These are phyloP conservation scores for Pyrus pyrifolia DNA, from an alignment of 306 rosid species.

Conservation along the genomic window DNA sequence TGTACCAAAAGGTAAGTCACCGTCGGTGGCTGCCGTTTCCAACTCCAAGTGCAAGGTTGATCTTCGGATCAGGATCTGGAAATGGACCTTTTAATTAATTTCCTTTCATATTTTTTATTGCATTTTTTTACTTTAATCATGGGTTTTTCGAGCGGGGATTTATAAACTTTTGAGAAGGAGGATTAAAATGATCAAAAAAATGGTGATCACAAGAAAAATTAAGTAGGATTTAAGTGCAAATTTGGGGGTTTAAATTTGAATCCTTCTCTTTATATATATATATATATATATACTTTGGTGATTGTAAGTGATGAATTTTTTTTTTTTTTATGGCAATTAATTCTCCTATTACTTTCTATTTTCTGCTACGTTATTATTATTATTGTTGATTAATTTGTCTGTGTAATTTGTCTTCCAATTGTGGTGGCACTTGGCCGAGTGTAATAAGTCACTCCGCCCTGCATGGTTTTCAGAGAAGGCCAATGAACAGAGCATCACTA, in stretches of 20 bases:
- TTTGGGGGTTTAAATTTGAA: slow-evolving; percentile 10
- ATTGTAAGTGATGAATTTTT: slow-evolving; percentile 26
- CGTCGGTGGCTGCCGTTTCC: slow-evolving; percentile 66
- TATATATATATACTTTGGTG: slow-evolving; percentile 6
- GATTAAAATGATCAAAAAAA: background rate
- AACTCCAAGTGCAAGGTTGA: slow-evolving; percentile 76
- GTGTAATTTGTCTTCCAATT: background rate
- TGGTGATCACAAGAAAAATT: background rate
- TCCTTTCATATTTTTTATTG: background rate
- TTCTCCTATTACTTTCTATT: slow-evolving; percentile 1
- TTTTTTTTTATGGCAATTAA: slow-evolving; percentile 3
- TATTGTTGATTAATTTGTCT: background rate
- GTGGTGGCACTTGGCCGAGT: background rate
- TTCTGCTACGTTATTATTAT: background rate
- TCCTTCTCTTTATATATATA: background rate
- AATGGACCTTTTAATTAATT: slow-evolving; percentile 47
- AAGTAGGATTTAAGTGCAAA: slow-evolving; percentile 15
- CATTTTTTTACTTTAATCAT: background rate
- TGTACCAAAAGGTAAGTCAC: slow-evolving; percentile 69
- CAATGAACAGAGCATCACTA: background rate
- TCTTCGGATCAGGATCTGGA: slow-evolving; percentile 99
- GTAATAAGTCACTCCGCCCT: background rate
- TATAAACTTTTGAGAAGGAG: background rate
- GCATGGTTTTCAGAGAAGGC: background rate
- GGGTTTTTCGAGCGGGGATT: background rate